These are phyloP conservation scores for Pseudotsuga menziesii DNA, from an alignment of 75 land plant species.

Conservation along the genomic window DNA sequence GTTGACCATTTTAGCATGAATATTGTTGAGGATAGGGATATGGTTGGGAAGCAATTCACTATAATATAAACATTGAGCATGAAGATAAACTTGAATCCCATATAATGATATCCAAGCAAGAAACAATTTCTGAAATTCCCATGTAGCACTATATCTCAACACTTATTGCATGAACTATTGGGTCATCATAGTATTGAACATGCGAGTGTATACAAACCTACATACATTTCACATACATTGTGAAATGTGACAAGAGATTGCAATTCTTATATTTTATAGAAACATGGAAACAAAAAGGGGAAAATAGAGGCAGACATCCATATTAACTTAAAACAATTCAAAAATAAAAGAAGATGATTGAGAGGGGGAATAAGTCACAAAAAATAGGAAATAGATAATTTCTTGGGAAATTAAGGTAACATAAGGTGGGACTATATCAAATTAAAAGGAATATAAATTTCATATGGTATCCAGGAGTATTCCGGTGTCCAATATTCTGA, in stretches of 20 bases:
- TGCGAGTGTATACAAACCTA: too few relatives aligned
- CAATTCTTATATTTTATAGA: too few relatives aligned
- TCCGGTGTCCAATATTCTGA: too few relatives aligned
- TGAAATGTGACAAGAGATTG: too few relatives aligned
- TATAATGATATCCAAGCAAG: background rate
- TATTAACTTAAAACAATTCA: background rate
- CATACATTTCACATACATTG: too few relatives aligned
- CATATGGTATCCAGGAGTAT: too few relatives aligned
- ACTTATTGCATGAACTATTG: too few relatives aligned
- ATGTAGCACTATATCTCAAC: background rate
- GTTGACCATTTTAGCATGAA: constrained; percentile 14
- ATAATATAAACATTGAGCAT: background rate
- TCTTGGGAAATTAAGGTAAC: background rate
- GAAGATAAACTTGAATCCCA: background rate
- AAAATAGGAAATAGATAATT: background rate
- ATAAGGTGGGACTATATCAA: background rate
- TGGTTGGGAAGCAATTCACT: constrained; percentile 5
- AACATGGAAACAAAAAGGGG: too few relatives aligned
- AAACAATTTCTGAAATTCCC: background rate
- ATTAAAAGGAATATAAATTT: too few relatives aligned
- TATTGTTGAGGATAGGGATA: constrained; percentile 16
- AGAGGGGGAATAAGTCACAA: background rate
- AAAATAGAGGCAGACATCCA: background rate
- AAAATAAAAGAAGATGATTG: background rate
- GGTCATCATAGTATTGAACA: too few relatives aligned